Evolutionary conservation across 129 eudicot species (phyloP).

Genomic region (Arctium lappa): DNA sequence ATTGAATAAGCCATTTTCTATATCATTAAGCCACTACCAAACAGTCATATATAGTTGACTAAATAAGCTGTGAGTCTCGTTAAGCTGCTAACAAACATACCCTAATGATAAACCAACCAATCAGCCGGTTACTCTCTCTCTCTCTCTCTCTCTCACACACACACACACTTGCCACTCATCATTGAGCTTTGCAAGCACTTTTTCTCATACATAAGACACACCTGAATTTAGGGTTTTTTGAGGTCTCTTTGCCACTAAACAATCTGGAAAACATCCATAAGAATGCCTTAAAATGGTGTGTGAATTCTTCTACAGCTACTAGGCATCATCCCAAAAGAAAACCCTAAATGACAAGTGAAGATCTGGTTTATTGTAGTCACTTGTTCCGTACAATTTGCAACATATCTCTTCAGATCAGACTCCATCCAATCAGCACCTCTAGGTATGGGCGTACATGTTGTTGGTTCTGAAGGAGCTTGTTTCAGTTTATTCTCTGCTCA

Average conservation of each 20-base stretch:
- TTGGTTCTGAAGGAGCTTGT: neutral
- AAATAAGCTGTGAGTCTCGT: too few species aligned
- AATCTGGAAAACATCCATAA: conserved; percentile 4
- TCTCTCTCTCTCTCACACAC: neutral
- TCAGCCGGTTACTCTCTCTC: neutral
- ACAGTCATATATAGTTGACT: too few species aligned
- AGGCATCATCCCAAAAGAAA: neutral
- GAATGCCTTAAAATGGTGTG: neutral
- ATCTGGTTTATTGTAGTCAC: conserved; percentile 23
- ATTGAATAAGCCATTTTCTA: too few species aligned
- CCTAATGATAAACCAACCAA: too few species aligned
- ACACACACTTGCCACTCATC: conserved; percentile 24
- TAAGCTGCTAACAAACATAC: too few species aligned
- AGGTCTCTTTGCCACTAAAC: conserved; percentile 9
- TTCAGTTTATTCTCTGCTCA: neutral
- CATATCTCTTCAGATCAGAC: conserved; percentile 27
- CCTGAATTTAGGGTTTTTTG: conserved; percentile 5
- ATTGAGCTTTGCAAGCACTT: conserved; percentile 28
- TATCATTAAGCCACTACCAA: too few species aligned
- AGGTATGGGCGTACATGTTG: conserved; percentile 12
- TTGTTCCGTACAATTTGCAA: conserved; percentile 3
- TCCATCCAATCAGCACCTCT: conserved; percentile 10
- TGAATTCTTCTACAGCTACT: conserved; percentile 5
- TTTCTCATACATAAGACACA: conserved; percentile 25
- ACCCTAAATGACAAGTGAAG: conserved; percentile 28